Conservation (phyloP, 495 filamentous ascomycete genomes). For the Daldinia concentrica region DNA sequence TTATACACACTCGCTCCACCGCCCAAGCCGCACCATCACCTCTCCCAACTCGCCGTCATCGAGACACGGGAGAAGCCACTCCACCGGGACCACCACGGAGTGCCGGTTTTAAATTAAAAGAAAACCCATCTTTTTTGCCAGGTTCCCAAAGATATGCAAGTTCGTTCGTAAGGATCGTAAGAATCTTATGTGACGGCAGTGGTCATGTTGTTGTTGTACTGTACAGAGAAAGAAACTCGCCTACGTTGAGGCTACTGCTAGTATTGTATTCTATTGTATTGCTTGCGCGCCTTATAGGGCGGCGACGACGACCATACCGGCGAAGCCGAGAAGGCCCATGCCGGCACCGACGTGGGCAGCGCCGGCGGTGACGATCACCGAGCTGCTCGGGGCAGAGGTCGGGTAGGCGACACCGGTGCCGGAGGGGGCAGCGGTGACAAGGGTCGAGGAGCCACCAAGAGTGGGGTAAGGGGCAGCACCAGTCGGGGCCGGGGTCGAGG, state of each 20-base stretch:
- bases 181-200: slow-evolving; percentile 44
- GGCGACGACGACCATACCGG: slow-evolving; percentile 43
- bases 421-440: slow-evolving; percentile 36
- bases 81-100: slow-evolving; percentile 19
- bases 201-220: slow-evolving; percentile 40
- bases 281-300: slow-evolving; percentile 45
- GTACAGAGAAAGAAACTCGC: slow-evolving; percentile 29
- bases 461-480: slow-evolving; percentile 42
- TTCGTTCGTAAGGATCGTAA: slow-evolving; percentile 55
- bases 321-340: slow-evolving; percentile 48
- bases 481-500: not conserved
- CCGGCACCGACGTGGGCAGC: slow-evolving; percentile 50
- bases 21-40: not conserved
- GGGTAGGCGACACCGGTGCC: slow-evolving; percentile 46
- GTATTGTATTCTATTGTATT: too few species aligned
- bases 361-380: slow-evolving; percentile 48
- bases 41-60: slow-evolving; percentile 5
- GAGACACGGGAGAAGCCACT: slow-evolving; percentile 3
- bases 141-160: slow-evolving; percentile 41
- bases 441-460: slow-evolving; percentile 34
- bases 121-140: slow-evolving; percentile 31
- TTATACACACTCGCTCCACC: slow-evolving; percentile 33
- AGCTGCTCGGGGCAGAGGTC: slow-evolving; percentile 39
- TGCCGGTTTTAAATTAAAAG: slow-evolving; percentile 20
- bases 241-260: slow-evolving; percentile 14